These are phyloP conservation scores for Torulaspora gathmanii DNA, from an alignment of 805 yeast species.

Conservation along the genomic window DNA sequence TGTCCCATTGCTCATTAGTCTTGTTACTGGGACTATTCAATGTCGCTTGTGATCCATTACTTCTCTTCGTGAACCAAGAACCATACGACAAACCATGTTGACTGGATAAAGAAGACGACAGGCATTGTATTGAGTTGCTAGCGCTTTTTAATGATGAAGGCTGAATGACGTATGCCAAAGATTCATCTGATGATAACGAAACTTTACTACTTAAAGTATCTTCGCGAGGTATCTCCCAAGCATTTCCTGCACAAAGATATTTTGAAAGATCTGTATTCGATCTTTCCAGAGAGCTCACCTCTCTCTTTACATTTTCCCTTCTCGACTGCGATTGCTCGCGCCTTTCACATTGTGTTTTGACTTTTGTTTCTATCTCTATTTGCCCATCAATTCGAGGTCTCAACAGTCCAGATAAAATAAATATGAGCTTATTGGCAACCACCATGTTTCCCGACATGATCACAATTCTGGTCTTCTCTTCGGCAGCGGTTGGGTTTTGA, in stretches of 20 bases:
- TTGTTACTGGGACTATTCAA: slow-evolving; percentile 27
- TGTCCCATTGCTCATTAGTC: slow-evolving; percentile 25
- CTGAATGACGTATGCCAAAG: slow-evolving; percentile 31
- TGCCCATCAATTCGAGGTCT: slow-evolving; percentile 34
- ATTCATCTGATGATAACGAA: slow-evolving; percentile 33
- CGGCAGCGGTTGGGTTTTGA: slow-evolving; percentile 19
- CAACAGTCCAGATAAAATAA: slow-evolving; percentile 48
- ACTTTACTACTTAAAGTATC: slow-evolving; percentile 29
- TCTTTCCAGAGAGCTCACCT: background rate
- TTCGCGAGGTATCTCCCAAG: slow-evolving; percentile 42
- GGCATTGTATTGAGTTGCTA: slow-evolving; percentile 36
- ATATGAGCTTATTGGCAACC: slow-evolving; percentile 55
- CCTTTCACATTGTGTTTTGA: slow-evolving; percentile 1
- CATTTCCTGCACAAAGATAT: slow-evolving; percentile 26
- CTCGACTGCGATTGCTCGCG: slow-evolving; percentile 2
- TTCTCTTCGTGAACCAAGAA: slow-evolving; percentile 34
- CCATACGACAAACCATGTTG: slow-evolving; percentile 33
- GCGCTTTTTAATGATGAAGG: slow-evolving; percentile 37
- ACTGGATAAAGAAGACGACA: slow-evolving; percentile 40
- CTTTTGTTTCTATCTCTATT: slow-evolving; percentile 14
- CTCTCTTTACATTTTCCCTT: slow-evolving; percentile 6
- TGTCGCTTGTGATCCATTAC: slow-evolving; percentile 20
- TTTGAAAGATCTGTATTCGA: slow-evolving; percentile 26
- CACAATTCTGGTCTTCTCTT: slow-evolving; percentile 45
- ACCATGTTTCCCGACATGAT: slow-evolving; percentile 56